Evolutionary conservation across 2,329 filamentous ascomycete species (phyloP).

Genomic region (Fusarium hainanense): DNA sequence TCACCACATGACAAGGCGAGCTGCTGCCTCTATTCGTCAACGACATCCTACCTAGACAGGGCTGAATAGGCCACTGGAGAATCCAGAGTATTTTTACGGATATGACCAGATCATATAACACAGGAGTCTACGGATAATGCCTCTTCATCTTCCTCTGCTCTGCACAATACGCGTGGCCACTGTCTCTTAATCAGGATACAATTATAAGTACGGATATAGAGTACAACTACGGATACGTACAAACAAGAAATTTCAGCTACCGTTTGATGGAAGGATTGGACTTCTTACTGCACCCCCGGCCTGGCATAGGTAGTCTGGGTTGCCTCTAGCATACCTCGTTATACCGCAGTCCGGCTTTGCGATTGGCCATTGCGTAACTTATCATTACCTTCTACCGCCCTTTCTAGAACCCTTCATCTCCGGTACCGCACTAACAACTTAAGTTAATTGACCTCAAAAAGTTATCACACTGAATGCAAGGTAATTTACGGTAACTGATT

Average conservation of each 20-base stretch:
- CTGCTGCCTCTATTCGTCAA: slow-evolving; percentile 17
- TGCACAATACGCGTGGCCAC: neutral
- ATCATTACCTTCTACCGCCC: slow-evolving; percentile 36
- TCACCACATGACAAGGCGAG: slow-evolving; percentile 1
- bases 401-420: slow-evolving; percentile 45
- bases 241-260: neutral
- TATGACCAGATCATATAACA: neutral
- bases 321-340: neutral
- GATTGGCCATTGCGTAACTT: slow-evolving; percentile 28
- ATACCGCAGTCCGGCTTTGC: slow-evolving; percentile 6
- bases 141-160: neutral
- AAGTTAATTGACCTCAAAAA: slow-evolving; percentile 5
- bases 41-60: slow-evolving; percentile 33
- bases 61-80: slow-evolving; percentile 31
- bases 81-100: neutral
- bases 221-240: neutral
- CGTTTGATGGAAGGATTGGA: neutral
- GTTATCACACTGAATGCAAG: slow-evolving; percentile 4
- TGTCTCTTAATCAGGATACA: neutral
- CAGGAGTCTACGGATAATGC: neutral
- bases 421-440: slow-evolving; percentile 11
- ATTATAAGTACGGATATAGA: neutral
- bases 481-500: neutral
- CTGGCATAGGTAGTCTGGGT: neutral
- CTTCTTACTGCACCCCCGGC: neutral